Evolutionary conservation across 225 moss, liverwort and hornwort species (phyloP).

Genomic region (Climacium dendroides): DNA sequence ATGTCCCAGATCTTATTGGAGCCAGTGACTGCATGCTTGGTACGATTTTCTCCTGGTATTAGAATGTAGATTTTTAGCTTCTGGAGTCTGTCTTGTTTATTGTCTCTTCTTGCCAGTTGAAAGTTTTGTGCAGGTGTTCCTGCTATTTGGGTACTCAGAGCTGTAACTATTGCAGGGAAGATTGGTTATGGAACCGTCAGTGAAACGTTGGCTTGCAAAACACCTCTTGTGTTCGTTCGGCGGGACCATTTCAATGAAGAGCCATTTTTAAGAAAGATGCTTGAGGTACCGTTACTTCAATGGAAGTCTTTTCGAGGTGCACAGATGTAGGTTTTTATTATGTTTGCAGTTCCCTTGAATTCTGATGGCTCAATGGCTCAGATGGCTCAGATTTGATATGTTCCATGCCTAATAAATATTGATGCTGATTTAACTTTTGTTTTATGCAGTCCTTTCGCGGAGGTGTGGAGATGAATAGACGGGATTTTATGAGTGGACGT

Average conservation of each 20-base stretch:
- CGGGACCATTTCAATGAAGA: constrained; percentile 94
- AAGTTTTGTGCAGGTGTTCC: neutral
- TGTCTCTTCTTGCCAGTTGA: neutral
- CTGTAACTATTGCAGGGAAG: constrained; percentile 43
- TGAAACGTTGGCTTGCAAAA: constrained; percentile 71
- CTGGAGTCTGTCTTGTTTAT: neutral
- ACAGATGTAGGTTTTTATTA: neutral
- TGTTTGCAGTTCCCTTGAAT: neutral
- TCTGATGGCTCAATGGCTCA: neutral
- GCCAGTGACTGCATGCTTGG: constrained; percentile 97
- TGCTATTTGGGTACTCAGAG: neutral
- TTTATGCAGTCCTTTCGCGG: constrained; percentile 35
- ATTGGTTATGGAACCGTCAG: constrained; percentile 95
- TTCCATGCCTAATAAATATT: neutral
- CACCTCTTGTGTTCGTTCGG: constrained; percentile 75
- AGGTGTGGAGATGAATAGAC: constrained; percentile 84
- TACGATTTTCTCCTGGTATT: neutral
- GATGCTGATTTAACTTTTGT: neutral
- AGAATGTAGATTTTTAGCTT: neutral
- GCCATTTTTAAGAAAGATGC: constrained; percentile 80
- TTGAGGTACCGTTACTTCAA: constrained; percentile 40
- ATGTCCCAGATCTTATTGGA: constrained; percentile 74
- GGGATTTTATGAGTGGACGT: constrained; percentile 67
- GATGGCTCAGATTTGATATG: neutral
- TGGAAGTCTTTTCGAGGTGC: neutral